phyloP scores from a whole-genome alignment of 345 rosid genomes.

The Euphorbia pulcherrima region DNA sequence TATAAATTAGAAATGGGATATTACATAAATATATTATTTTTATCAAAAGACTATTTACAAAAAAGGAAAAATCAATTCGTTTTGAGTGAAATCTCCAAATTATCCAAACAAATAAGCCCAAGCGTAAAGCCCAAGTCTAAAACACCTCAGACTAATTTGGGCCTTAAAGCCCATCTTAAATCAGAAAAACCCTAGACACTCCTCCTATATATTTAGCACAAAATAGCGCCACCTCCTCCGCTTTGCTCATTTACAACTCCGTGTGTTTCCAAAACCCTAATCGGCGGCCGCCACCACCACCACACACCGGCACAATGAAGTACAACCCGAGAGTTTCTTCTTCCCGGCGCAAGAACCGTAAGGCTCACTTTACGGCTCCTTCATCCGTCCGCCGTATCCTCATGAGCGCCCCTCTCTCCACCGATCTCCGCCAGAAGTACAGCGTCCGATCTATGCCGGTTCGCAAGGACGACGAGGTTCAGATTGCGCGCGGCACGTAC shows the following conservation, averaged over 20 bases:
- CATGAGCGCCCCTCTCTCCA: conserved; percentile 67
- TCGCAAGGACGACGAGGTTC: conserved; percentile 80
- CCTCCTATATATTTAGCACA: not conserved
- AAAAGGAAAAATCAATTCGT: no score
- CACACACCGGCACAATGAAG: conserved; percentile 42
- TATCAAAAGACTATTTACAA: no score
- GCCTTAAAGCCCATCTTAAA: not conserved
- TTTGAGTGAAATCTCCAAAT: no score
- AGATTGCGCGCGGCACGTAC: conserved; percentile 74
- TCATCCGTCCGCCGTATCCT: conserved; percentile 68
- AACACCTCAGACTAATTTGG: not conserved
- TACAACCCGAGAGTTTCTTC: conserved; percentile 68
- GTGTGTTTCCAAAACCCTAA: not conserved
- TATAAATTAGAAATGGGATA: no score
- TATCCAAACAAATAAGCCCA: no score
- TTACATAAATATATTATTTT: no score
- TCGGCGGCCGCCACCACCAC: not conserved
- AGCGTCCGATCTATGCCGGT: conserved; percentile 76
- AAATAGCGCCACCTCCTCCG: not conserved
- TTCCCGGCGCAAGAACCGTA: conserved; percentile 75
- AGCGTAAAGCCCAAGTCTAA: not conserved
- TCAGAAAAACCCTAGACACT: conserved; percentile 2
- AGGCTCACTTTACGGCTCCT: conserved; percentile 70
- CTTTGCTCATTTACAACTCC: not conserved
- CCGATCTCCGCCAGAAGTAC: conserved; percentile 72